Base-by-base conservation (phyloP, 2,329 filamentous ascomycete genomes). In the Trichophyton schoenleinii region DNA sequence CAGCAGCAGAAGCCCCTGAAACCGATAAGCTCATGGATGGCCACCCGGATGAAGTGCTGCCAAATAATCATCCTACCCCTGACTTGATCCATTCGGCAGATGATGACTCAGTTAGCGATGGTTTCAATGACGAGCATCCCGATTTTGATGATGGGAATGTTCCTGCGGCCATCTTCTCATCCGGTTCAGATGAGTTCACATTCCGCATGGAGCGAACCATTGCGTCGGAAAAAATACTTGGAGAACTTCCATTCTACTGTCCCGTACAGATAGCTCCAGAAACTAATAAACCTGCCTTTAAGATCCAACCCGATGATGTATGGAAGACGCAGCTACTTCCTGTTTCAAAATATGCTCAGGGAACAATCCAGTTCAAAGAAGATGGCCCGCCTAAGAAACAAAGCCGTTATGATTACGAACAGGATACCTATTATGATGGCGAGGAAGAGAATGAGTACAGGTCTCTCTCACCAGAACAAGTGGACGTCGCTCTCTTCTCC, bases 321-420 rank as follows among this genome's bases (percentile, higher is more conserved):
- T 92, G 88, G 88, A 86, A 83, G 70, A 83, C 85, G 3, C 84
- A 87, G n/a, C 85, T 91, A 46, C 77, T 95, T 15, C 88, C 90
- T 1, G 81, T 96, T 2, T 96, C 89, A 68, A 96, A 91, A 71
- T 96, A 88, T 71, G 87, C 91, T 0, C 85, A 88, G 62, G 88
- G 89, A 7, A 88, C 89, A 66, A 85, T 97, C 72, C 83, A 85
- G 28, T 81, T 95, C 18, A 80, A 81, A 11, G 77, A 82, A 3
- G 80, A 82, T 46, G 82, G 83, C 1, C 87, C 87, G 7, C 85
- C 85, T 0, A 80, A 79, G 59, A 96, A 91, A 73, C 85, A 85
- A 61, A 91, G 89, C 67, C 84, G 92, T n/a, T 97, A 87, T 68
- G 82, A 87, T 61, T 94, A 95, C 67, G 48, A 52, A 25, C 48